These are phyloP conservation scores for Suillus ampliporus DNA, from an alignment of 768 basidiomycete species.

Conservation along the genomic window DNA sequence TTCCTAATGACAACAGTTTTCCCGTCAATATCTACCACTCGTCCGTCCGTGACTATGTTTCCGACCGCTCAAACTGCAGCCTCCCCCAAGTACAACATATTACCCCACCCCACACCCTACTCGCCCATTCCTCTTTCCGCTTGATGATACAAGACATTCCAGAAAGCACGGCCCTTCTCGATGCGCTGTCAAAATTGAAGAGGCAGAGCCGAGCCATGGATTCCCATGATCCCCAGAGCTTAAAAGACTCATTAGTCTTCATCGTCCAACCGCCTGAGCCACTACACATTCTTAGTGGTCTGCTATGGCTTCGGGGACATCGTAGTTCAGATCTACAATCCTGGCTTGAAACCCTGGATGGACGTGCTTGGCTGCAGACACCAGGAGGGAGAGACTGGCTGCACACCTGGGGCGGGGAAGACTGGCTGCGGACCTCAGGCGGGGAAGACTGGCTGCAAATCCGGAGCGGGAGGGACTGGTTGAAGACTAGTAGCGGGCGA, in stretches of 20 bases:
- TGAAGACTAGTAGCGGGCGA: neutral
- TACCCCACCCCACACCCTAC: neutral
- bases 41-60: neutral
- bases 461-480: neutral
- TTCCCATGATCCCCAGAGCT: neutral
- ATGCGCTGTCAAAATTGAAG: neutral
- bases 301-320: neutral
- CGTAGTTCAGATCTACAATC: neutral
- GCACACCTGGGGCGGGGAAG: neutral
- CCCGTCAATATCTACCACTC: neutral
- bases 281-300: neutral
- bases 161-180: neutral
- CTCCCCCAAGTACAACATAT: neutral
- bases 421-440: neutral
- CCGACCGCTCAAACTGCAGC: neutral
- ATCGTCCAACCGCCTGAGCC: neutral
- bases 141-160: neutral
- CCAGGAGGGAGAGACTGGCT: neutral
- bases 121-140: neutral
- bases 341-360: slow-evolving; percentile 1
- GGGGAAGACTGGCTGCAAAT: neutral
- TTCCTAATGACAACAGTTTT: neutral
- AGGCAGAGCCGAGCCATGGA: neutral
- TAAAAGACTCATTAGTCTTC: neutral
- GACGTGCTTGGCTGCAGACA: neutral